phyloP scores from a whole-genome alignment of 73 alveolate species.

The Tetrahymena borealis region DNA sequence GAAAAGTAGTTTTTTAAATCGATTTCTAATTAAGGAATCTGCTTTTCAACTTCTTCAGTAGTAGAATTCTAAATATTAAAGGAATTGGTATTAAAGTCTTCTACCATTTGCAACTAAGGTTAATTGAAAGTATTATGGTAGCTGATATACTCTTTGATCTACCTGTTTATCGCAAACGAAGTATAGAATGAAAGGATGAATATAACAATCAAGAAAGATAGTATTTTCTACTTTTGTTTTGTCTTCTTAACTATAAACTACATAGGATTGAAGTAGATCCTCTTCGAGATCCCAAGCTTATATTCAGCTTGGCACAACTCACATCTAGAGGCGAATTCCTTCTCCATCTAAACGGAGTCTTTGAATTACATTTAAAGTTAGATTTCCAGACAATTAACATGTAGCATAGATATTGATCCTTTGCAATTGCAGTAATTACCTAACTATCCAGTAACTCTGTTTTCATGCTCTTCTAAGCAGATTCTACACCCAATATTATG shows the following conservation, averaged over 20 bases:
- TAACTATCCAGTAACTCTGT: neutral
- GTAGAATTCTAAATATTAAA: neutral
- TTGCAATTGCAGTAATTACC: neutral
- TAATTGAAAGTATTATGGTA: neutral
- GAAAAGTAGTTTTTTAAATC: neutral
- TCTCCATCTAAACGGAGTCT: neutral
- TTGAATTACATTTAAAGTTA: neutral
- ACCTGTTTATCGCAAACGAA: neutral
- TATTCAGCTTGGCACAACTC: neutral
- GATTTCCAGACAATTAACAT: neutral
- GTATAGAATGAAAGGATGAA: neutral
- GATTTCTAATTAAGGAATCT: neutral
- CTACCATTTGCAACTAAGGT: neutral
- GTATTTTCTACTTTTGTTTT: neutral
- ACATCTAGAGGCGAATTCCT: neutral
- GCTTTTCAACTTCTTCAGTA: neutral
- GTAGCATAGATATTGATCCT: neutral
- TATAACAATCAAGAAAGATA: neutral
- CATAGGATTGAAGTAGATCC: neutral
- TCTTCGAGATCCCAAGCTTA: neutral
- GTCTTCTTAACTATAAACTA: neutral
- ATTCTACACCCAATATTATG: neutral
- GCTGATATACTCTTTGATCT: neutral
- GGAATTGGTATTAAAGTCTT: neutral
- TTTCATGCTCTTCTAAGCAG: neutral